Percentiles rank a stretch among this genome's conserved stretches.
These are phyloP conservation scores for Ceratobasidium sp. DNA, from an alignment of 1,284 basidiomycete species.

Conservation along the genomic window DNA sequence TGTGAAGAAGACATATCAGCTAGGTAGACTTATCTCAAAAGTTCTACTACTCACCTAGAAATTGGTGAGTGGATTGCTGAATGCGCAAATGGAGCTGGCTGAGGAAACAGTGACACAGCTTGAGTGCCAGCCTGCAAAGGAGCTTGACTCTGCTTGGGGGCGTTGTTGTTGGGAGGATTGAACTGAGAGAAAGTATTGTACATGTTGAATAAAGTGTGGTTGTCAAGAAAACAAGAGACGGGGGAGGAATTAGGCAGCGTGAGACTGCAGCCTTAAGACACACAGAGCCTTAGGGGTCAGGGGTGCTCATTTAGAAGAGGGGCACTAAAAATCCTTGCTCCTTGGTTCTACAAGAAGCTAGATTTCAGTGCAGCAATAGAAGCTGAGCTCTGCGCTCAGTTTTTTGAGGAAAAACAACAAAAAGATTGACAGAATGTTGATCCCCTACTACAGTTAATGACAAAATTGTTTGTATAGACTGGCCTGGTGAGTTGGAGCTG, in stretches of 20 bases:
- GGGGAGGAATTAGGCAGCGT: not conserved
- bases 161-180: not conserved
- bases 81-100: not conserved
- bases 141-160: not conserved
- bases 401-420: not conserved
- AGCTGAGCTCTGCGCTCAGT: not conserved
- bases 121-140: not conserved
- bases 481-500: no score
- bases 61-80: not conserved
- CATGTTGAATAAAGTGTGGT: not conserved
- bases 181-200: not conserved
- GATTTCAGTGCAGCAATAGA: not conserved
- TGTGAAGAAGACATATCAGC: not conserved
- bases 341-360: not conserved
- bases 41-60: not conserved
- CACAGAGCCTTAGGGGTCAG: not conserved
- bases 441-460: not conserved
- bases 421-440: not conserved
- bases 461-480: no score
- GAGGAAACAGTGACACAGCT: not conserved
- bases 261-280: not conserved
- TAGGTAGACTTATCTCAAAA: not conserved
- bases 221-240: not conserved
- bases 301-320: not conserved
- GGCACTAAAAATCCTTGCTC: not conserved